A percentile compares a stretch with the other conserved stretches of the same genome.
These are phyloP conservation scores for Kazachstania kunashirensis DNA, from an alignment of 805 yeast genomes.

Conservation along the genomic window DNA sequence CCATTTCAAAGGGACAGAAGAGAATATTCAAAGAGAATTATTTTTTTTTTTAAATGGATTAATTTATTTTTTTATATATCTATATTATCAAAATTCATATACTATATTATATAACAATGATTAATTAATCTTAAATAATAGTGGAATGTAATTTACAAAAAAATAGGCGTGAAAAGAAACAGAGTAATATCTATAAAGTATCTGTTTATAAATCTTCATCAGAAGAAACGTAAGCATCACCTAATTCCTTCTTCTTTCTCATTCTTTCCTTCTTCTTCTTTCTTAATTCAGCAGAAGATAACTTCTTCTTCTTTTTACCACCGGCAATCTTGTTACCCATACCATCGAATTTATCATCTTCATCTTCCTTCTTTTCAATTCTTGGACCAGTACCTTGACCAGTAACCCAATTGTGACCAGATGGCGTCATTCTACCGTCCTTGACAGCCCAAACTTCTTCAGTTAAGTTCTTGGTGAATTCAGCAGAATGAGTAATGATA, in stretches of 20 bases:
- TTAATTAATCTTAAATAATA: conserved; percentile 2
- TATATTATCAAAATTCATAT: conserved; percentile 1
- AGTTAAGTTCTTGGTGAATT: conserved; percentile 98
- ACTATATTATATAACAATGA: conserved; percentile 2
- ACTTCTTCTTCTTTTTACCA: conserved; percentile 93
- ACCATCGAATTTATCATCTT: conserved; percentile 98
- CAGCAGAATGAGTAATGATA: conserved; percentile 99
- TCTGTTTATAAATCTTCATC: conserved; percentile 58
- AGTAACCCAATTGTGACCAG: conserved; percentile 99
- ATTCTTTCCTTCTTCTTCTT: conserved; percentile 99
- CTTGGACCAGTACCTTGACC: conserved; percentile 99
- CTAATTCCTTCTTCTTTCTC: conserved; percentile 99
- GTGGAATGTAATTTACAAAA: conserved; percentile 1
- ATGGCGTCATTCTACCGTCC: conserved; percentile 98
- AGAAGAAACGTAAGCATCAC: conserved; percentile 98
- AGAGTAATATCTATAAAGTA: too few relatives aligned
- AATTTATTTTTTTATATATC: conserved; percentile 1
- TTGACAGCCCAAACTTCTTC: conserved; percentile 99
- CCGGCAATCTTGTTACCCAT: conserved; percentile 99
- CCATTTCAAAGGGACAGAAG: too few relatives aligned
- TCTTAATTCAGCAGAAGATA: conserved; percentile 98
- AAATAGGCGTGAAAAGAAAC: background rate
- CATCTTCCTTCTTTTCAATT: conserved; percentile 90
- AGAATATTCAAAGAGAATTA: too few relatives aligned
- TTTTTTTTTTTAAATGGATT: background rate